phyloP scores from a whole-genome alignment of 768 basidiomycete species.

The Tylopilus sp. region DNA sequence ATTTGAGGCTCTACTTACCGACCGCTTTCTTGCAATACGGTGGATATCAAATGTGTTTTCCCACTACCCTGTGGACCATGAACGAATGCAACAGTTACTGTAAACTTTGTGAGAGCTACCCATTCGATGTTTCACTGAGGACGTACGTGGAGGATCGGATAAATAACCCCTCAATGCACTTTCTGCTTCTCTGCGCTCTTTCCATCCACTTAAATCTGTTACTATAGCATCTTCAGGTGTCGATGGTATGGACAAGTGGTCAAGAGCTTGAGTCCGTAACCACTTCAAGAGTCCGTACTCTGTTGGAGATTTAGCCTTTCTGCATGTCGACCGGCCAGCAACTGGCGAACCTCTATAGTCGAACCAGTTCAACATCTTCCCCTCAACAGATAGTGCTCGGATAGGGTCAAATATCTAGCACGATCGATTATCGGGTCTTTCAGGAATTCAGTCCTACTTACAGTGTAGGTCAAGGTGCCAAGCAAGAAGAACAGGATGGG shows the following conservation, averaged over 20 bases:
- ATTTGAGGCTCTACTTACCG: conserved; percentile 37
- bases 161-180: conserved; percentile 66
- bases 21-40: conserved; percentile 49
- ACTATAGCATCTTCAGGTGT: conserved; percentile 15
- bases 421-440: neutral
- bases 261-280: conserved; percentile 61
- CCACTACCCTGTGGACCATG: conserved; percentile 86
- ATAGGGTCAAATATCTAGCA: conserved; percentile 88
- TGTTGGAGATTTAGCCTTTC: conserved; percentile 30
- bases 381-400: conserved; percentile 77
- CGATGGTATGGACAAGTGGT: conserved; percentile 38
- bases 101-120: conserved; percentile 6
- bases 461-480: conserved; percentile 88
- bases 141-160: conserved; percentile 69
- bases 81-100: conserved; percentile 74
- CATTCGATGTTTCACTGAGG: neutral
- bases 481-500: conserved; percentile 82
- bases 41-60: conserved; percentile 58
- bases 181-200: conserved; percentile 80
- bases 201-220: conserved; percentile 59
- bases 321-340: neutral
- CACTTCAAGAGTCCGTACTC: conserved; percentile 75
- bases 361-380: conserved; percentile 81
- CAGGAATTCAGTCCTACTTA: conserved; percentile 34
- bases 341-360: conserved; percentile 59